Base-by-base conservation (phyloP, 345 rosid genomes). In the Bruguiera gymnorhiza region DNA sequence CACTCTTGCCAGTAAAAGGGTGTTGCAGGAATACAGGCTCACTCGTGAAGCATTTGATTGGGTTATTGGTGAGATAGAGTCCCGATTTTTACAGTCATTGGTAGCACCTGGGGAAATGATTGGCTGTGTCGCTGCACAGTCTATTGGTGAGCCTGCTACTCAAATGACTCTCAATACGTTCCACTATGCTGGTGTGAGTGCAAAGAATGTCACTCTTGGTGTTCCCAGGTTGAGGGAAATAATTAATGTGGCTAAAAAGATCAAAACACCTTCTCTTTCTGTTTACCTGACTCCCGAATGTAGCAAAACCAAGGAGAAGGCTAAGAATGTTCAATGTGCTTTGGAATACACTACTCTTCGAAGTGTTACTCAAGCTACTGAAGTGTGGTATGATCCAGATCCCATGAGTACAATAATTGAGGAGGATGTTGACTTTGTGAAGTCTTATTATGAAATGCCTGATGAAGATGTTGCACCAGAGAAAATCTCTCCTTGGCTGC, bases 121-220 rank as follows among this genome's bases (percentile, higher is more conserved):
- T 46, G 99, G 99, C 36, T 94, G 99, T 80, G 97, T 94, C 75
- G 99, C 99, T 72, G 97, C 99, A 59, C 99, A 94, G 73, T 94
- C 97, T 26, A 94, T 94, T 78, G 99, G 99, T 74, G 99, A 94
- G 80, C 99, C 99, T 76, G 99, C 99, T 54, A 94, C 99, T 21
- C 99, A 94, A 82, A 94, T 94, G 99, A 94, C 99, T 65, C 90
- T 94, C 18, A 94, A 94, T 75, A 94, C 99, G 6, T 94, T 92
- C 79, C 99, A 94, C 71, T 94, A 89, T 67, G 99, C 99, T 84
- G 99, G 99, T 88, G 99, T 94, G 34, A 94, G 99, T 85, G 99
- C 99, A 29, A 94, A 94, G 87, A 94, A 94, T 69, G 99, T 94
- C 37, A 94, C 99, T 62, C 96, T 94, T 13, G 99, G 99, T 77